Base-by-base conservation (phyloP, 2,329 filamentous ascomycete genomes). In the Hypoxylon sp. region DNA sequence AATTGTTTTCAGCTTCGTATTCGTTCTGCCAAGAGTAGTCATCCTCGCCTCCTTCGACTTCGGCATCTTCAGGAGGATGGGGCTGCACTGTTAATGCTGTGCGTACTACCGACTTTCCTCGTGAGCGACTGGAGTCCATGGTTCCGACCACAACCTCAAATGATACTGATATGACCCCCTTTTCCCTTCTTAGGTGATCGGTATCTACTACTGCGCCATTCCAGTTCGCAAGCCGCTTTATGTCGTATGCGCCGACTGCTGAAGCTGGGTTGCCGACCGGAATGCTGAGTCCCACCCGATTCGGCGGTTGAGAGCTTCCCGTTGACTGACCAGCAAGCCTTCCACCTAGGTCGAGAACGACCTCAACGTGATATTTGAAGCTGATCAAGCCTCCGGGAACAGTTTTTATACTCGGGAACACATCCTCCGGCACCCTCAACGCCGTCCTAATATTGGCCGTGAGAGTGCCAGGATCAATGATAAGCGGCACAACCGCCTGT, bases 301-400 rank as follows among this genome's bases (percentile, higher is more conserved):
- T 58, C 70, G 78, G 57, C 73, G 77, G 59, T 73, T 76, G 55
- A 69, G 75, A 21, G 74, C 75, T 38, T 69, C 72, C 41, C 68
- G 78, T 65, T 64, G 81, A 71, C 77, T 84, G 83, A 15, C 87
- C 76, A 64, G 84, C 83, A 37, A 97, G 78, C 71, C 92, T 95
- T 31, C 94, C 94, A 42, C 95, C 93, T 0, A 98, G 81, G 71
- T 99, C 95, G 18, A 97, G 86, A 23, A 98, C 88, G 2, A 97
- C 91, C 74, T 99, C 95, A 17, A 97, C 83, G 65, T 93, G 91
- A 70, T 99, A 98, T 66, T 89, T 91, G 78, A 99, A 98, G 67
- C 88, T 92, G 64, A 99, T 95, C 88, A 98, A 95, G 27, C 91
- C 88, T 3, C 94, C 92, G 0, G 95, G 95, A 0, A 97, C 92